Conservation (phyloP, 345 rosid species). For the Rhodamnia argentea region DNA sequence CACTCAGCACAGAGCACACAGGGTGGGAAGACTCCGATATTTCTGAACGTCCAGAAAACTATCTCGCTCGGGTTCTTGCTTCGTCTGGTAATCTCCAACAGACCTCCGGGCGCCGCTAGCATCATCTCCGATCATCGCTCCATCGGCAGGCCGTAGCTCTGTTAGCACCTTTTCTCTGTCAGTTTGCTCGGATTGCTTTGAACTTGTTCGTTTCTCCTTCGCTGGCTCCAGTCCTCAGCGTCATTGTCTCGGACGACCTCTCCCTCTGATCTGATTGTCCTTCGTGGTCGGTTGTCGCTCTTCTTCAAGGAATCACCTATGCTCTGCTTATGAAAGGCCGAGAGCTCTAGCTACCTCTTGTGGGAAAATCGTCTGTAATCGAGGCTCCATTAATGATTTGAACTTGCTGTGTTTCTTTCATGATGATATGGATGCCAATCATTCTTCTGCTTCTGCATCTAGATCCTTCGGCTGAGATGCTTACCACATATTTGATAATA, state of each 20-base stretch:
- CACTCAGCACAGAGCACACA: not conserved
- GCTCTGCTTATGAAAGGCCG: not conserved
- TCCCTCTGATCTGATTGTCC: not conserved
- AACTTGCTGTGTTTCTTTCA: not conserved
- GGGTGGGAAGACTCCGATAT: not conserved
- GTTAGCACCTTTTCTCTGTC: not conserved
- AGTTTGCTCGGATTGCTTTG: not conserved
- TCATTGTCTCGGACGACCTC: not conserved
- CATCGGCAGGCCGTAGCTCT: not conserved
- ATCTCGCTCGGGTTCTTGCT: not conserved
- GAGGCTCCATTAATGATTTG: not conserved
- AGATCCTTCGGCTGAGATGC: not conserved
- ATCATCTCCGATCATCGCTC: not conserved
- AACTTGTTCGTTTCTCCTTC: not conserved
- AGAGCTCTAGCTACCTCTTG: not conserved
- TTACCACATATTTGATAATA: not conserved
- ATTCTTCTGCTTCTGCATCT: not conserved
- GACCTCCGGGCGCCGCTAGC: not conserved
- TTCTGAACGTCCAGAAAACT: not conserved
- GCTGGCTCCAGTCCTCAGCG: not conserved
- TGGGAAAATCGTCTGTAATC: no score
- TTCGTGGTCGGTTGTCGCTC: no score
- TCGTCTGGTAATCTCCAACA: not conserved
- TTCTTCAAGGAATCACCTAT: not conserved
- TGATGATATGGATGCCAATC: not conserved